A percentile compares a stretch with the other conserved stretches of the same genome.
These are phyloP conservation scores for Eucalyptus marginata DNA, from an alignment of 345 rosid species.

Conservation along the genomic window DNA sequence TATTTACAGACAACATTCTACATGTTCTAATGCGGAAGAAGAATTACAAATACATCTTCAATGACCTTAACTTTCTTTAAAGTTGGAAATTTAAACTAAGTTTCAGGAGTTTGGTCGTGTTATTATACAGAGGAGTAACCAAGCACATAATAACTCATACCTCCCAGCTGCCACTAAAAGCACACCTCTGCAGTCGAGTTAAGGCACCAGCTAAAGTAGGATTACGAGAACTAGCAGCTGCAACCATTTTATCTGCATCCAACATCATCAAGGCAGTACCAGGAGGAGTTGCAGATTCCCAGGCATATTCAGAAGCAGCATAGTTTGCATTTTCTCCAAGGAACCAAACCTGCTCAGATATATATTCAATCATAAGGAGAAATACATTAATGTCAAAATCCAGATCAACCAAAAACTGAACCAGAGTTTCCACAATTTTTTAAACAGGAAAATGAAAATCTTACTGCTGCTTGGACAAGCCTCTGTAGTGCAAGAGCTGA, in stretches of 20 bases:
- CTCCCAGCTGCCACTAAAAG: constrained; percentile 99
- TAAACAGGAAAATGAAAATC: constrained; percentile 4
- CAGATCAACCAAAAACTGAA: neutral
- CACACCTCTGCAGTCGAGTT: constrained; percentile 99
- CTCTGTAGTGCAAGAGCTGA: constrained; percentile 93
- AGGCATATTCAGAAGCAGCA: constrained; percentile 99
- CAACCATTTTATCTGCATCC: constrained; percentile 99
- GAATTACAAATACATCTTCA: neutral
- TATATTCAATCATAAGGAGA: neutral
- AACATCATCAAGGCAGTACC: constrained; percentile 99
- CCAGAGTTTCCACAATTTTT: neutral
- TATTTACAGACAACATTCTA: neutral
- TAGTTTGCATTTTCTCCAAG: constrained; percentile 99
- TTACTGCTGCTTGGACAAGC: constrained; percentile 99
- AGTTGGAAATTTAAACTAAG: neutral
- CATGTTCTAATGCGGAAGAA: neutral
- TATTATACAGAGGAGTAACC: neutral
- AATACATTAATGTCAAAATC: neutral
- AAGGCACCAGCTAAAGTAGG: constrained; percentile 97
- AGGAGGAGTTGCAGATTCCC: constrained; percentile 99
- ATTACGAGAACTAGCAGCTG: constrained; percentile 98
- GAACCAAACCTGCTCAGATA: constrained; percentile 82
- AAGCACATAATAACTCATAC: constrained; percentile 15
- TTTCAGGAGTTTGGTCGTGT: neutral
- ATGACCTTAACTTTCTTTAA: neutral